Evolutionary conservation across 805 yeast genomes (phyloP).

Genomic region (Scheffersomyces ergatensis): DNA sequence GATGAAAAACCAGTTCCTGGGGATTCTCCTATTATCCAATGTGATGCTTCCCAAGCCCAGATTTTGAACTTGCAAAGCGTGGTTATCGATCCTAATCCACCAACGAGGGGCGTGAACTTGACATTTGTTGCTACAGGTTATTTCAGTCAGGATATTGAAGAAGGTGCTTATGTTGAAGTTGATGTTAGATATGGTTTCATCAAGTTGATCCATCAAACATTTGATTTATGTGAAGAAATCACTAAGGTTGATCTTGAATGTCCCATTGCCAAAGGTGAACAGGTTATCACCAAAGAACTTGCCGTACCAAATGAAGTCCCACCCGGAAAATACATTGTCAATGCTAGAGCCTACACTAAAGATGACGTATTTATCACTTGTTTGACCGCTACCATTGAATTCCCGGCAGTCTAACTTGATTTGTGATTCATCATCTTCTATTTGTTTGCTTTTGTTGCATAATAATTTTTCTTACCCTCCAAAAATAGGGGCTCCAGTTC

Average conservation of each 20-base stretch:
- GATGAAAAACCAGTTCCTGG: constrained; percentile 81
- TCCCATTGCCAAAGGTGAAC: constrained; percentile 72
- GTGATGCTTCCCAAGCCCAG: constrained; percentile 68
- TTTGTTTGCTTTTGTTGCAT: no score
- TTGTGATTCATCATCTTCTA: no score
- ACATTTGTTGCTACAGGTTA: constrained; percentile 75
- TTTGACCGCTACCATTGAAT: constrained; percentile 67
- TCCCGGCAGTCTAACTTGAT: constrained; percentile 38
- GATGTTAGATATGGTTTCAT: constrained; percentile 92
- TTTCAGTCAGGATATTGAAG: constrained; percentile 53
- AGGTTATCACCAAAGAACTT: constrained; percentile 65
- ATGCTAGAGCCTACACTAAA: constrained; percentile 85
- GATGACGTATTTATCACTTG: constrained; percentile 84
- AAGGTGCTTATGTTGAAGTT: constrained; percentile 93
- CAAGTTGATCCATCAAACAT: constrained; percentile 82
- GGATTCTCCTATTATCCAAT: constrained; percentile 75
- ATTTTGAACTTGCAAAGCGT: constrained; percentile 60
- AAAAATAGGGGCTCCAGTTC: no score
- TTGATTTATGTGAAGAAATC: constrained; percentile 87
- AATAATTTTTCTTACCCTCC: no score
- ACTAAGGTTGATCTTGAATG: constrained; percentile 82
- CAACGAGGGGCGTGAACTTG: constrained; percentile 77
- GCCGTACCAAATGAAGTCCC: constrained; percentile 91
- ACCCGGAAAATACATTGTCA: constrained; percentile 86
- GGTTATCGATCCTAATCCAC: constrained; percentile 80